Conservation (phyloP, 2,329 filamentous ascomycete species). For the Aspergillus clavatus region DNA sequence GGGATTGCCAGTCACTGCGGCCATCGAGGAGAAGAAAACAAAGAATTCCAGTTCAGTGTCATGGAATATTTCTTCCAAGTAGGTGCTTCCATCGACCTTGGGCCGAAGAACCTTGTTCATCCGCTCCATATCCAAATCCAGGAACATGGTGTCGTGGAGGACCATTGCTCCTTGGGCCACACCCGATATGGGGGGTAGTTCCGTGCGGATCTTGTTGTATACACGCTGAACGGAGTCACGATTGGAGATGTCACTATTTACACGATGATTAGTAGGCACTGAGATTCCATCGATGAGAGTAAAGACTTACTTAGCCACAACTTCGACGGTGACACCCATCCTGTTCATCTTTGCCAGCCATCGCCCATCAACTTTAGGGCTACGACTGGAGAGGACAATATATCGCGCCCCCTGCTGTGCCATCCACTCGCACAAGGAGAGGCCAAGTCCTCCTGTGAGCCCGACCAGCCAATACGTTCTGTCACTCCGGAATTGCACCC, state of each 20-base stretch:
- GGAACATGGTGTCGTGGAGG: conserved; percentile 31
- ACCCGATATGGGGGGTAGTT: conserved; percentile 35
- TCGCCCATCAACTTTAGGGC: conserved; percentile 17
- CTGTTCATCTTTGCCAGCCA: conserved; percentile 12
- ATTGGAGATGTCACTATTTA: background rate
- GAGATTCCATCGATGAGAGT: background rate
- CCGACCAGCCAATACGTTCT: conserved; percentile 31
- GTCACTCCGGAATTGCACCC: conserved; percentile 12
- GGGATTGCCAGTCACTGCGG: conserved; percentile 19
- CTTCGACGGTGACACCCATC: conserved; percentile 2
- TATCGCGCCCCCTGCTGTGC: conserved; percentile 22
- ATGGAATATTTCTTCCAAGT: conserved; percentile 18
- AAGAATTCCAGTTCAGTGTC: conserved; percentile 34
- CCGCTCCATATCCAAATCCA: conserved; percentile 27
- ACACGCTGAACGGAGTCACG: conserved; percentile 18
- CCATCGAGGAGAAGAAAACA: conserved; percentile 32
- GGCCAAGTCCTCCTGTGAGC: conserved; percentile 27
- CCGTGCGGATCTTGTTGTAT: conserved; percentile 19
- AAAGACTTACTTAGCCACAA: background rate
- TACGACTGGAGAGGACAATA: conserved; percentile 27
- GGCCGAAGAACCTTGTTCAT: conserved; percentile 28
- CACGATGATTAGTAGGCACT: background rate
- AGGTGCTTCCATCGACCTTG: conserved; percentile 36
- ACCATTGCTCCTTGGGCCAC: conserved; percentile 34
- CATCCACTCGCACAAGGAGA: conserved; percentile 27